phyloP scores from a whole-genome alignment of 768 basidiomycete species.

The Porphyrellus cyaneotinctus region DNA sequence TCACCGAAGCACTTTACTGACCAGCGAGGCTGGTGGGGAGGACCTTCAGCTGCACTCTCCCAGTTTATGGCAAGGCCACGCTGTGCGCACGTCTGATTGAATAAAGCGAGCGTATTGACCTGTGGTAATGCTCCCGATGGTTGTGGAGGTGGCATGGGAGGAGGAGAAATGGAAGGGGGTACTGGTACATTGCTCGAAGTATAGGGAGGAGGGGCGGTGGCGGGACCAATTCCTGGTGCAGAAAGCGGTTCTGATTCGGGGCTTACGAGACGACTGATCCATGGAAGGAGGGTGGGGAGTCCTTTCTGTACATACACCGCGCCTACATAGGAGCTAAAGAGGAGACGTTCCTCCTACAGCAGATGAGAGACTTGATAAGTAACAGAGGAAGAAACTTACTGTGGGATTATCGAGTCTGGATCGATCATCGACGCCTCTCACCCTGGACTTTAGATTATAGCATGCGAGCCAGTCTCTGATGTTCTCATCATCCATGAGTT shows the following conservation, averaged over 20 bases:
- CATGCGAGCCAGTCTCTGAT: slow-evolving; percentile 47
- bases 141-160: slow-evolving; percentile 19
- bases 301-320: slow-evolving; percentile 63
- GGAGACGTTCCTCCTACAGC: slow-evolving; percentile 49
- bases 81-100: slow-evolving; percentile 53
- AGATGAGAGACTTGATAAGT: slow-evolving; percentile 2
- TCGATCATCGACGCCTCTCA: slow-evolving; percentile 43
- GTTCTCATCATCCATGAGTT: slow-evolving; percentile 36
- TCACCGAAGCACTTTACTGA: slow-evolving; percentile 50
- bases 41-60: slow-evolving; percentile 44
- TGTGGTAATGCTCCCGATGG: slow-evolving; percentile 20
- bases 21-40: slow-evolving; percentile 55
- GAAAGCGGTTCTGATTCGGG: slow-evolving; percentile 35
- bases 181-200: slow-evolving; percentile 13
- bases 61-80: slow-evolving; percentile 44
- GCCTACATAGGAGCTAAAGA: slow-evolving; percentile 62
- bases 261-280: slow-evolving; percentile 57
- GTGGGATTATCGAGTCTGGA: slow-evolving; percentile 35
- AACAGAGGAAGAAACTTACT: slow-evolving; percentile 19
- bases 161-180: slow-evolving; percentile 18
- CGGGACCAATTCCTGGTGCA: slow-evolving; percentile 16
- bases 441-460: slow-evolving; percentile 51
- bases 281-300: slow-evolving; percentile 43
- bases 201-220: slow-evolving; percentile 21
- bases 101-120: slow-evolving; percentile 41